These are phyloP conservation scores for Vitis hybrid DNA, from an alignment of 177 flowering plant genomes.

Conservation along the genomic window DNA sequence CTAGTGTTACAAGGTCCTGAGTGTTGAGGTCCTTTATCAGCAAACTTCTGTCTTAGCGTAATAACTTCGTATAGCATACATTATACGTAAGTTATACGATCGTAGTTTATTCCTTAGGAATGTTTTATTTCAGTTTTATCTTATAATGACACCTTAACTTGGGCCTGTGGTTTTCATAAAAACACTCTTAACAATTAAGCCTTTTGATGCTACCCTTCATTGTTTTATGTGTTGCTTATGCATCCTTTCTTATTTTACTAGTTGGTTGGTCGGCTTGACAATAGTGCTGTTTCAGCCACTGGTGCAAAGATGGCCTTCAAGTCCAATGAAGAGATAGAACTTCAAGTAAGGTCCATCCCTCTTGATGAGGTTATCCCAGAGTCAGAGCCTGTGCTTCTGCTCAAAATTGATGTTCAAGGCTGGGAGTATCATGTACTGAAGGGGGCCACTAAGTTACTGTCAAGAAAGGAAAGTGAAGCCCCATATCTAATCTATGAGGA, in stretches of 20 bases:
- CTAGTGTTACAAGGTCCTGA: no score
- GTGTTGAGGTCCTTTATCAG: no score
- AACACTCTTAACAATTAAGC: no score
- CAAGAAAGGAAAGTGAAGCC: constrained; percentile 72
- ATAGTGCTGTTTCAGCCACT: constrained; percentile 89
- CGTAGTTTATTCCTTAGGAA: no score
- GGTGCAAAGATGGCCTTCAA: constrained; percentile 97
- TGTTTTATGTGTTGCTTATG: constrained; percentile 3
- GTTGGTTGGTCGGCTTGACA: constrained; percentile 97
- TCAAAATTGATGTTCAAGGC: constrained; percentile 98
- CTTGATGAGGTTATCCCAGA: constrained; percentile 80
- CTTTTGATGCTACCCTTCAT: background rate
- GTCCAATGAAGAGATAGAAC: constrained; percentile 83
- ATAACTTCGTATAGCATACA: no score
- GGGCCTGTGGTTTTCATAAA: background rate
- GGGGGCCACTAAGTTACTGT: constrained; percentile 80
- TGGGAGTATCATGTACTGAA: constrained; percentile 95
- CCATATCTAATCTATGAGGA: constrained; percentile 95
- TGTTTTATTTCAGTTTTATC: no score
- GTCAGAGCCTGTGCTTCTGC: constrained; percentile 58
- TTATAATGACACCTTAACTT: no score
- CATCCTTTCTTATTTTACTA: constrained; percentile 24
- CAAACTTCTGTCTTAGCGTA: no score
- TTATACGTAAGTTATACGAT: no score
- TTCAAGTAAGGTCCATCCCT: constrained; percentile 82